Evolutionary conservation across 2,329 filamentous ascomycete species (phyloP).

Genomic region (Pseudomassariella vexata): DNA sequence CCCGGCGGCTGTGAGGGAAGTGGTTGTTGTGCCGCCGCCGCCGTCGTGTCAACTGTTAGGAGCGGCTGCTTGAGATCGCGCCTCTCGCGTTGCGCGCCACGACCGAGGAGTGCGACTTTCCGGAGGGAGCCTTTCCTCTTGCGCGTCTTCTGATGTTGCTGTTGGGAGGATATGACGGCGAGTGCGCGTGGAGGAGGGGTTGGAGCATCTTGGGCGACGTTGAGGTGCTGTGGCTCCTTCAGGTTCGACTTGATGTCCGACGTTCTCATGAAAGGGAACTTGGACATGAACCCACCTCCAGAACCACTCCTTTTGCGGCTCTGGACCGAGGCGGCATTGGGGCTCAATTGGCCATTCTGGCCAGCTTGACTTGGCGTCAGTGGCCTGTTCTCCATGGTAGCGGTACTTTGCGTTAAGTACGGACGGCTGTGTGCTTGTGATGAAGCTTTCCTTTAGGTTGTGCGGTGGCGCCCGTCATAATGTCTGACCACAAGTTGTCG

Average conservation of each 20-base stretch:
- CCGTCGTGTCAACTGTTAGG: constrained; percentile 32
- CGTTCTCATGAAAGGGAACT: constrained; percentile 61
- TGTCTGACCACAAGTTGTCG: no score
- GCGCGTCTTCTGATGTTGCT: constrained; percentile 49
- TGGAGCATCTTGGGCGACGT: constrained; percentile 15
- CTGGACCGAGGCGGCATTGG: constrained; percentile 5
- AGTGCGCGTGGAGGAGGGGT: constrained; percentile 22
- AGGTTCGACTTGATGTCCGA: constrained; percentile 22
- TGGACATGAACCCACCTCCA: constrained; percentile 59
- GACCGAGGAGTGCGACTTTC: constrained; percentile 78
- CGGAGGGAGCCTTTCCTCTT: constrained; percentile 78
- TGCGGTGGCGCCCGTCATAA: constrained; percentile 16
- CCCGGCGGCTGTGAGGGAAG: constrained; percentile 5
- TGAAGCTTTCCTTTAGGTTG: constrained; percentile 8
- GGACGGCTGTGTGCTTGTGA: constrained; percentile 11
- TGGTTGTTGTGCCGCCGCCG: constrained; percentile 13
- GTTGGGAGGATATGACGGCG: constrained; percentile 31
- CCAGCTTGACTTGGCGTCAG: constrained; percentile 13
- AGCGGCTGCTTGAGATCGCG: constrained; percentile 43
- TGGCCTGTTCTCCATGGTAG: constrained; percentile 20
- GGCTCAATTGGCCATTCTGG: neutral
- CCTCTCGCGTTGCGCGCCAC: constrained; percentile 58
- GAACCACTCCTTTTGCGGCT: constrained; percentile 51
- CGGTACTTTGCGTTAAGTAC: neutral
- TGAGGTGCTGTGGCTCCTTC: constrained; percentile 18